Evolutionary conservation across 495 filamentous ascomycete species (phyloP), one percentile per base, ranked within the genome.

Genomic region (Xylaria longipes): DNA sequence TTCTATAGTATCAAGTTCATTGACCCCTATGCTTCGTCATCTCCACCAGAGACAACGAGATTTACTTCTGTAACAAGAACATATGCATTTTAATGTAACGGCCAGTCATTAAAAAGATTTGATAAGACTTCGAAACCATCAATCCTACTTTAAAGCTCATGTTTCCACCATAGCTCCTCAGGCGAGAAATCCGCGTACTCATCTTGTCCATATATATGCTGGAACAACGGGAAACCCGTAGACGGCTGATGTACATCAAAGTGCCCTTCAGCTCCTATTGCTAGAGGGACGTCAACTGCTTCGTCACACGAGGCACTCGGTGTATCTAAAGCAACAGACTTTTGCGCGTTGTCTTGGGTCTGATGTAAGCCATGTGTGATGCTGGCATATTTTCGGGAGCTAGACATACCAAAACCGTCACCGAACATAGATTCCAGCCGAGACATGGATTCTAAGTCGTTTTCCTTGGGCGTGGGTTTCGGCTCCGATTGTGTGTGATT

Each of bases 121-220:
- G n/a, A n/a, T n/a, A n/a, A n/a, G n/a, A 43, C 12, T 12, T 43
- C 12, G 39, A 70, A 31, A 57, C 48, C 33, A 39, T 15, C 9
- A 70, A 67, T 67, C 66, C 69, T 57, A 54, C 66, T 58, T 31
- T 62, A n/a, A 67, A 54, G 45, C 52, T 69, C 52, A 29, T 69
- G 41, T 62, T 31, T 35, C 67, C 33, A 62, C 37, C 50, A 52
- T 35, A 70, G 33, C 33, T 70, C 68, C 43, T 70, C 57, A 41
- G 57, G 57, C 29, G 57, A 70, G 57, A 63, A 70, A 2, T 54
- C 50, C n/a, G 27, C 41, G 39, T 17, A 70, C n/a, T 15, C 27
- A 3, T 50, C 27, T 22, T 48, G 27, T 63, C 27, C 9, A 37
- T 41, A 63, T 63, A 70, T 70, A 63, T 62, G 41, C 5, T 22